phyloP scores from a whole-genome alignment of 129 eudicot genomes.

The Tagetes erecta region DNA sequence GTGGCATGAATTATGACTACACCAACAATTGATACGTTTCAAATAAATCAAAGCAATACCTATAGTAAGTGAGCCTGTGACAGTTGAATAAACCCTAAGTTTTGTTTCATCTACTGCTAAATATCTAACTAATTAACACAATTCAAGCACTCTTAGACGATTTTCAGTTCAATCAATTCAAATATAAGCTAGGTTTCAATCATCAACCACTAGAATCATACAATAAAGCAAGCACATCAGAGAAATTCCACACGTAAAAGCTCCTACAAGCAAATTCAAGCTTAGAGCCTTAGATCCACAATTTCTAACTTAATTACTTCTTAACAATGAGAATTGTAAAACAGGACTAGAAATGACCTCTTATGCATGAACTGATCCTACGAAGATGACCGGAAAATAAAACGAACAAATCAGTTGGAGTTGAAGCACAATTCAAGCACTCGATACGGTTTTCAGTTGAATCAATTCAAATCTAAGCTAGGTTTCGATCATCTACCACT shows the following conservation, averaged over 20 bases:
- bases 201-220: conserved; percentile 7
- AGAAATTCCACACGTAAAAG: not conserved
- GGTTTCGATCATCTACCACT: no score
- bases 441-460: no score
- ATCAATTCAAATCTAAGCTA: no score
- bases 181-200: conserved; percentile 1
- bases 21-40: not conserved
- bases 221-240: not conserved
- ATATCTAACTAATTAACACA: not conserved
- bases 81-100: not conserved
- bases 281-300: conserved; percentile 23
- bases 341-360: not conserved
- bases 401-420: conserved; percentile 2
- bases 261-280: conserved; percentile 22
- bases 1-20: not conserved
- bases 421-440: not conserved
- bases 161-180: conserved; percentile 11
- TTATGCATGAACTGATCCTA: conserved; percentile 15
- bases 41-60: conserved; percentile 1
- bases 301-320: not conserved
- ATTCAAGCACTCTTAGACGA: conserved; percentile 1
- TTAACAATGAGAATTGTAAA: not conserved
- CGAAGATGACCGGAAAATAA: conserved; percentile 10
- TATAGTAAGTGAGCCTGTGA: conserved; percentile 1
- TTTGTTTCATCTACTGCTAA: not conserved